Conservation (phyloP, 441 rosid species). For the Populus hybrid region DNA sequence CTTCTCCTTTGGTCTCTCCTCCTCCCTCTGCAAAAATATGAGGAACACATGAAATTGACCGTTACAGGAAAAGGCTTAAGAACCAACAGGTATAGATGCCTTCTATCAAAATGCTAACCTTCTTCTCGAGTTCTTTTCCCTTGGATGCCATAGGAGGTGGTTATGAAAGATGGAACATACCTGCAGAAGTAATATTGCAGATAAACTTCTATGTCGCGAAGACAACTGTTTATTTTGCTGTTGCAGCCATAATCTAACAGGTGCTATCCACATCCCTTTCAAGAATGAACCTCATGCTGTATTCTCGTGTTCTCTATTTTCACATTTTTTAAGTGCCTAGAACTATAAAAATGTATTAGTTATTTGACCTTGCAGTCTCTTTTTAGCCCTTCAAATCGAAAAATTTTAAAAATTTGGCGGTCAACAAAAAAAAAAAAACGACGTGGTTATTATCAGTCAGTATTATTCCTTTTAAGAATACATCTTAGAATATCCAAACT, state of each 20-base stretch:
- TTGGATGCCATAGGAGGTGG: conserved; percentile 92
- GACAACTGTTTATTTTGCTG: conserved; percentile 10
- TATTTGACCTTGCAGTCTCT: not conserved
- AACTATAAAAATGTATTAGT: not conserved
- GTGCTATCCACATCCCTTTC: conserved; percentile 8
- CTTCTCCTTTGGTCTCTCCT: conserved; percentile 70
- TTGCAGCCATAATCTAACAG: conserved; percentile 4
- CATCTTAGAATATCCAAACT: not conserved
- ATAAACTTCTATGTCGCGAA: conserved; percentile 42
- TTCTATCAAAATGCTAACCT: conserved; percentile 45
- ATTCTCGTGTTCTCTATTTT: not conserved
- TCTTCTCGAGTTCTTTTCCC: conserved; percentile 85
- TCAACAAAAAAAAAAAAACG: not conserved
- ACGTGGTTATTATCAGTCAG: not conserved
- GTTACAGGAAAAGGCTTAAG: conserved; percentile 16
- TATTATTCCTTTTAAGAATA: not conserved
- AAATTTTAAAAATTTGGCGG: not conserved
- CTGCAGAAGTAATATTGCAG: conserved; percentile 49
- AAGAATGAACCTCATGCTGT: not conserved
- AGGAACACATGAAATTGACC: conserved; percentile 7
- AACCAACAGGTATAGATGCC: not conserved
- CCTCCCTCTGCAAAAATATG: conserved; percentile 59
- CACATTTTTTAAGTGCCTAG: not conserved
- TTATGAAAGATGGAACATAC: conserved; percentile 97
- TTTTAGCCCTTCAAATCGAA: not conserved